These are phyloP conservation scores for Bipolaris sorokiniana DNA, from an alignment of 2,329 filamentous ascomycete species.

Conservation along the genomic window DNA sequence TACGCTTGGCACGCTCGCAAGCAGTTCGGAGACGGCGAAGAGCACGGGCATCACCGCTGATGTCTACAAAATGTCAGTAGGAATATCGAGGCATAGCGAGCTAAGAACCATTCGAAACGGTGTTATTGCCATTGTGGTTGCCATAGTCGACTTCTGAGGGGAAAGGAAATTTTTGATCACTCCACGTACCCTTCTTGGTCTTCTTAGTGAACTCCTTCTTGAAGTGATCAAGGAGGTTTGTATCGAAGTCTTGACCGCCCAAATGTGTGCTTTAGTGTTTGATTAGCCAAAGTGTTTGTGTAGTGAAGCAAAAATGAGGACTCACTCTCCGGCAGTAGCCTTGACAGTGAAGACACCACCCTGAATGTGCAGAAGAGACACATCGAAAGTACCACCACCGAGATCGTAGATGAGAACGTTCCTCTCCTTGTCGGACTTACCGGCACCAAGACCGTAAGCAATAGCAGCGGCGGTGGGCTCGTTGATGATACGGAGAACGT, in stretches of 20 bases:
- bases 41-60: constrained; percentile 84
- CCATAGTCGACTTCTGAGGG: no score
- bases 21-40: constrained; percentile 95
- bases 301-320: neutral
- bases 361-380: constrained; percentile 97
- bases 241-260: constrained; percentile 96
- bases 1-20: constrained; percentile 99
- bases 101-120: no score
- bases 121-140: no score
- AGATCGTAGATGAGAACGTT: constrained; percentile 99
- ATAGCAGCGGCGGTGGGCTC: constrained; percentile 98
- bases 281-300: neutral
- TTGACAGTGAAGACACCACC: constrained; percentile 99
- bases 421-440: constrained; percentile 96
- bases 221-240: constrained; percentile 93
- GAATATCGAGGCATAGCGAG: no score
- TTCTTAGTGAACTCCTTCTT: constrained; percentile 91
- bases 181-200: constrained; percentile 52
- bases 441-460: constrained; percentile 94
- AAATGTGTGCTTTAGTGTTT: constrained; percentile 68
- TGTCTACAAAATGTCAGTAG: constrained; percentile 32
- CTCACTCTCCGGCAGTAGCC: constrained; percentile 91
- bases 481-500: constrained; percentile 99
- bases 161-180: neutral
- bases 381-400: constrained; percentile 99